A percentile compares a stretch with the other conserved stretches of the same genome.
Conservation (phyloP, 2,329 filamentous ascomycete species). For the Ramularia endophylla region DNA sequence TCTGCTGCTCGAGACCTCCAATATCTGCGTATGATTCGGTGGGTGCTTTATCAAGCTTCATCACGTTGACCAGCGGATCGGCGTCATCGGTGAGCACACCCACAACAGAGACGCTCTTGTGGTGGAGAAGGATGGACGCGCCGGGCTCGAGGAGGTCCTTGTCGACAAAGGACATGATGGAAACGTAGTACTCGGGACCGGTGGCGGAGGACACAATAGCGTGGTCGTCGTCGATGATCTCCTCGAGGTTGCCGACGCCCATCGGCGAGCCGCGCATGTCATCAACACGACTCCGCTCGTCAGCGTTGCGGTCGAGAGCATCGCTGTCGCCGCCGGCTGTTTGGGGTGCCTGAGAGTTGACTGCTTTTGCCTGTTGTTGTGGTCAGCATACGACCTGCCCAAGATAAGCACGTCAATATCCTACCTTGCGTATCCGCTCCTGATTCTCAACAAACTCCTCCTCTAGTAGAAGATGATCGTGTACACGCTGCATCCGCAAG, state of each 20-base stretch:
- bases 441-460: conserved; percentile 99
- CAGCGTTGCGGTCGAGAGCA: conserved; percentile 79
- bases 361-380: conserved; percentile 60
- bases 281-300: conserved; percentile 90
- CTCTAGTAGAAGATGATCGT: conserved; percentile 93
- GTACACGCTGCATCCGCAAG: conserved; percentile 95
- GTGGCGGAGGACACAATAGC: conserved; percentile 97
- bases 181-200: conserved; percentile 97
- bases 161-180: conserved; percentile 99
- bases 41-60: conserved; percentile 98
- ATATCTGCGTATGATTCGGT: conserved; percentile 99
- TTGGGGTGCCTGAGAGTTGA: conserved; percentile 58
- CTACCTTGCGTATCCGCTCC: conserved; percentile 74
- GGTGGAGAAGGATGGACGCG: conserved; percentile 88
- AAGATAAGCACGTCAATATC: too few relatives aligned
- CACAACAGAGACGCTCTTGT: conserved; percentile 97
- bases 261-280: conserved; percentile 98
- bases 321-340: conserved; percentile 62
- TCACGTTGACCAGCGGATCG: conserved; percentile 91
- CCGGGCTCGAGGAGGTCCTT: conserved; percentile 96
- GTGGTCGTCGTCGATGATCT: conserved; percentile 99
- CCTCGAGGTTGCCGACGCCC: conserved; percentile 95
- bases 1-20: conserved; percentile 89
- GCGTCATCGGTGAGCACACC: conserved; percentile 95
- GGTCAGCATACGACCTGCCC: too few relatives aligned